Base-by-base conservation (phyloP, 441 rosid genomes). In the Theobroma grandiflorum region DNA sequence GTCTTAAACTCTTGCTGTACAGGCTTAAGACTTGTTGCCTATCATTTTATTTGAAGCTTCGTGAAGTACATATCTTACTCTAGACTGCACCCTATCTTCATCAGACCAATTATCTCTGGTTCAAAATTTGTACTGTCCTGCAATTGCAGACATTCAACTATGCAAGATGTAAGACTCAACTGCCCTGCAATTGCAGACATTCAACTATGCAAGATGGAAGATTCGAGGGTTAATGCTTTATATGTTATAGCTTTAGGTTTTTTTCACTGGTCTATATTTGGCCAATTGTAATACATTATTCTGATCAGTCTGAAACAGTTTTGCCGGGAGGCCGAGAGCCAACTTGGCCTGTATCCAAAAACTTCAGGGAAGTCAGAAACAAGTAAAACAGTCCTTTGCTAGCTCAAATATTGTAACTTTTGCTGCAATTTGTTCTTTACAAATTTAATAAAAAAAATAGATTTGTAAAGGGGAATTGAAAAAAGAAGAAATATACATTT, bases 391-490 rank as follows among this genome's bases (percentile, higher is more conserved):
- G 42, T 15, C 20, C 43, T 71, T 71, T 33, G 26, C 75, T 49
- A 33, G 35, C 57, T 69, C 45, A 71, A 49, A 10, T 52, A 31
- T 50, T 52, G 62, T 8, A 72, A 50, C 62, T 37, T 71, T 8
- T 3, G 75, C 20, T 16, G 49, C 40, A n/a, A 18, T 42, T 62
- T 43, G 63, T 61, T 52, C 74, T 40, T 50, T 52, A 52, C 72
- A 63, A 70, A 62, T 72, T 35, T 35, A 33, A 62, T 81, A 49
- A 33, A 63, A 63, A 76, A 31, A 43, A 66, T 18, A 26, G 52
- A 33, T 62, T 6, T 15, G 63, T 68, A 63, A 64, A 11, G 8
- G 38, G 57, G 62, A 67, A 75, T 20, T 71, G 50, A 15, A 49
- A 14, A 16, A 68, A 22, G 6, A 52, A 15, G 58, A 52, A 52